phyloP scores from a whole-genome alignment of 2,329 filamentous ascomycete species.

The Pseudogymnoascus pannorum region DNA sequence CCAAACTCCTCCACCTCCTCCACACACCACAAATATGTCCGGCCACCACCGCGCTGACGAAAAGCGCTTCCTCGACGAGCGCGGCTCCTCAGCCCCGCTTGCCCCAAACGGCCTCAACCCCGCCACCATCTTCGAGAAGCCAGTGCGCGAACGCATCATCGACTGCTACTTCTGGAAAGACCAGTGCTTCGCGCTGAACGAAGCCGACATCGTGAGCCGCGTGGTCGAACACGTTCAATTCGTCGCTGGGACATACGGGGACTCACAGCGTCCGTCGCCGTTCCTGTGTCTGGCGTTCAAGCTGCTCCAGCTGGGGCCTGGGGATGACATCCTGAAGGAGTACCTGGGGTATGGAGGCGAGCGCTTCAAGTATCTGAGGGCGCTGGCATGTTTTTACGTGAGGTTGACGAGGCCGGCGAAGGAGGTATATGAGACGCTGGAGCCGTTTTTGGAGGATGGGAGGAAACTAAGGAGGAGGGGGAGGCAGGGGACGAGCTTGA shows the following conservation, averaged over 20 bases:
- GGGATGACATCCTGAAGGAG: constrained; percentile 68
- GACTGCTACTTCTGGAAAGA: constrained; percentile 98
- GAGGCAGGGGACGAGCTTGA: constrained; percentile 66
- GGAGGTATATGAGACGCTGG: constrained; percentile 71
- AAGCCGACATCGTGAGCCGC: constrained; percentile 74
- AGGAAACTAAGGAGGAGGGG: constrained; percentile 75
- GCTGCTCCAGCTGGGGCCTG: constrained; percentile 78
- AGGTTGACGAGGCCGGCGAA: constrained; percentile 75
- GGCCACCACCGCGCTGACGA: constrained; percentile 75
- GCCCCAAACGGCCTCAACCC: constrained; percentile 87
- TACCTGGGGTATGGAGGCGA: constrained; percentile 73
- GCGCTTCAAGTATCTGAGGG: constrained; percentile 79
- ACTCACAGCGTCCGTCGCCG: constrained; percentile 76
- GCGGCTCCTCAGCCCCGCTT: constrained; percentile 68
- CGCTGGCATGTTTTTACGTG: constrained; percentile 88
- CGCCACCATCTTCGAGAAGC: constrained; percentile 91
- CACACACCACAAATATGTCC: constrained; percentile 23
- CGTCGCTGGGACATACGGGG: constrained; percentile 82
- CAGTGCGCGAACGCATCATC: constrained; percentile 89
- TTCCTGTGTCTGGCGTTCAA: constrained; percentile 96
- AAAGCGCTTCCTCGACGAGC: constrained; percentile 77
- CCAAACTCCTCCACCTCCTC: not conserved
- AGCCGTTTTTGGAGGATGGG: constrained; percentile 74
- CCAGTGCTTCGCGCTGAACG: constrained; percentile 93
- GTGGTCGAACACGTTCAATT: constrained; percentile 75